These are phyloP conservation scores for Cucurbitaria berberidis DNA, from an alignment of 2,329 filamentous ascomycete genomes.

Conservation along the genomic window DNA sequence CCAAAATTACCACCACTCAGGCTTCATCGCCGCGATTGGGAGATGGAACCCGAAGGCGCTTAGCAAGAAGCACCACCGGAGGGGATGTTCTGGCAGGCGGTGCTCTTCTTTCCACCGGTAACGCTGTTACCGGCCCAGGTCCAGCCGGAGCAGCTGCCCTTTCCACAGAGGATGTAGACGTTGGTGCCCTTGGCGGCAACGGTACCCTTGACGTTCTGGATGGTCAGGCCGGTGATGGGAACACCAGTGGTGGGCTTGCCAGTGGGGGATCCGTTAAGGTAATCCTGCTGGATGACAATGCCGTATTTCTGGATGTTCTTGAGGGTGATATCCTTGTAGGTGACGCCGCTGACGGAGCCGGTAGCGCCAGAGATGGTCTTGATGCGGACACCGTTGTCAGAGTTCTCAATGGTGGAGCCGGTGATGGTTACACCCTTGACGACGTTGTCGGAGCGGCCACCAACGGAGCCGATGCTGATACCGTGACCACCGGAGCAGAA, in stretches of 20 bases:
- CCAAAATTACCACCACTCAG: neutral
- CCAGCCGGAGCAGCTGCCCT: constrained; percentile 61
- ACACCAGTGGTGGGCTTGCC: constrained; percentile 56
- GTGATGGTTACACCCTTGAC: constrained; percentile 62
- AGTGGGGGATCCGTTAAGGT: constrained; percentile 55
- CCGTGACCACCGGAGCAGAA: constrained; percentile 63
- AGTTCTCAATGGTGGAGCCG: constrained; percentile 57
- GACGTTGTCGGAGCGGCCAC: constrained; percentile 61
- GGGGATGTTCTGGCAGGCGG: constrained; percentile 45
- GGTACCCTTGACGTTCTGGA: constrained; percentile 52
- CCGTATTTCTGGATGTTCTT: constrained; percentile 56
- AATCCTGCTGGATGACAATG: constrained; percentile 62
- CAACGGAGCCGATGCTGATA: constrained; percentile 66
- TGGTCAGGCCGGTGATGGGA: constrained; percentile 53
- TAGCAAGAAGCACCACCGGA: constrained; percentile 47
- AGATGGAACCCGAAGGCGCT: neutral
- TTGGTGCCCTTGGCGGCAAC: constrained; percentile 43
- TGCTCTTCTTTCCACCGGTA: constrained; percentile 47
- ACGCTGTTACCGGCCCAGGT: constrained; percentile 56
- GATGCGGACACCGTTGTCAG: constrained; percentile 64
- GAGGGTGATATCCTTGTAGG: constrained; percentile 56
- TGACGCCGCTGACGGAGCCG: constrained; percentile 57
- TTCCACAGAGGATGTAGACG: constrained; percentile 64
- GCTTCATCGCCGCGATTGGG: neutral
- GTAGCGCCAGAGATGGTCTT: constrained; percentile 62